phyloP scores from a whole-genome alignment of 83 land plant genomes.

The Thuja plicata region DNA sequence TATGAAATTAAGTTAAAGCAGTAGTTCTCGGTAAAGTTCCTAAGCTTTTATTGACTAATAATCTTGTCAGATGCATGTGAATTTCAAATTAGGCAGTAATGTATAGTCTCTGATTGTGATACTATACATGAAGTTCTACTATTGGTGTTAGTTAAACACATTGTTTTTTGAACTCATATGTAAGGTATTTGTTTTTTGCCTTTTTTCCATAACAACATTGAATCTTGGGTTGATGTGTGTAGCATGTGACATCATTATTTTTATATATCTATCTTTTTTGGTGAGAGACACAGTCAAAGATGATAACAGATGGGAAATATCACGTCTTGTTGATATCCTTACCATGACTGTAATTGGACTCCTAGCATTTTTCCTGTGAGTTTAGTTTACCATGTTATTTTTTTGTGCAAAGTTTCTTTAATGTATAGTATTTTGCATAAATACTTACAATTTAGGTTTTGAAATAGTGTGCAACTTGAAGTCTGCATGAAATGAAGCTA shows the following conservation, averaged over 20 bases:
- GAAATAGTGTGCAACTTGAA: not conserved
- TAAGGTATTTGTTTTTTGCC: not conserved
- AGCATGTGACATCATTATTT: constrained; percentile 19
- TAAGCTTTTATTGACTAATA: not conserved
- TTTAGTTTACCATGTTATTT: not conserved
- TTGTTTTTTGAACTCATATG: not conserved
- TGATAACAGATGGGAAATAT: constrained; percentile 33
- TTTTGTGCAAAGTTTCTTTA: not conserved
- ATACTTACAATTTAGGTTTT: not conserved
- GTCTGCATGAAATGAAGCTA: not conserved
- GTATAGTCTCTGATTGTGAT: not conserved
- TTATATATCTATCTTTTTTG: constrained; percentile 29
- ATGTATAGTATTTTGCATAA: not conserved
- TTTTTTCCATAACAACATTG: constrained; percentile 30
- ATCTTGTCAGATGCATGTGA: not conserved
- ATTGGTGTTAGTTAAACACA: not conserved
- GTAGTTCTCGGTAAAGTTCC: not conserved
- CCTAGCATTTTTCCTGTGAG: constrained; percentile 34
- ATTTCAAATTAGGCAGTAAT: not conserved
- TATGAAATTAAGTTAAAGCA: not conserved
- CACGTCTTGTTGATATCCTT: constrained; percentile 31
- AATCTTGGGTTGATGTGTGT: constrained; percentile 37
- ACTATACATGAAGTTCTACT: too few relatives aligned
- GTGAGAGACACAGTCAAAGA: constrained; percentile 21
- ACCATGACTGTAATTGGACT: constrained; percentile 31